These are phyloP conservation scores for Fomitopsis palustris DNA, from an alignment of 1,284 basidiomycete species.

Conservation along the genomic window DNA sequence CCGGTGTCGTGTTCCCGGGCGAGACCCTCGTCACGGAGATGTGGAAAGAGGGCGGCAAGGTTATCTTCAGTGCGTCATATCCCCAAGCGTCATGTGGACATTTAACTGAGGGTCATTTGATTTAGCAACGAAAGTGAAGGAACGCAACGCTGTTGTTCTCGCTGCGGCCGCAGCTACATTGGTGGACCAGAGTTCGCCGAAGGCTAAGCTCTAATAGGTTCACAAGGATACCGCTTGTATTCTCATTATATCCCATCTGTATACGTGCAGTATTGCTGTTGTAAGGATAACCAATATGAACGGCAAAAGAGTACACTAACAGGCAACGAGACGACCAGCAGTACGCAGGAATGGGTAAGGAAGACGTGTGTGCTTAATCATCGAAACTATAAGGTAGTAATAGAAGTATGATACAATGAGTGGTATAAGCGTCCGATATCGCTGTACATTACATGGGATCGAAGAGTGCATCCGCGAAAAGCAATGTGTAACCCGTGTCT, in stretches of 20 bases:
- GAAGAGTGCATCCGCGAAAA: neutral
- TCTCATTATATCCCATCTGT: neutral
- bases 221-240: neutral
- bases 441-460: neutral
- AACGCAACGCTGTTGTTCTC: slow-evolving; percentile 66
- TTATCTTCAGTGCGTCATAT: slow-evolving; percentile 81
- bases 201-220: slow-evolving; percentile 38
- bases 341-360: neutral
- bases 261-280: neutral
- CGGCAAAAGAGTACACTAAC: neutral
- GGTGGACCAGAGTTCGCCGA: slow-evolving; percentile 33
- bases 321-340: neutral
- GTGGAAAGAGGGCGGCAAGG: slow-evolving; percentile 95
- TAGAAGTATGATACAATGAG: neutral
- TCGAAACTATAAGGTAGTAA: neutral
- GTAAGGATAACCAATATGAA: neutral
- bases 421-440: neutral
- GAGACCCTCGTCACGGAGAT: slow-evolving; percentile 94
- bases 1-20: slow-evolving; percentile 91
- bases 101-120: neutral
- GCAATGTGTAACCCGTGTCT: neutral
- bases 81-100: neutral
- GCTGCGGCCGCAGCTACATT: slow-evolving; percentile 77
- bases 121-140: slow-evolving; percentile 78
- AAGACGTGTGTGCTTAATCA: neutral